phyloP scores from a whole-genome alignment of 2,329 filamentous ascomycete species.

The Trichoderma gracile region DNA sequence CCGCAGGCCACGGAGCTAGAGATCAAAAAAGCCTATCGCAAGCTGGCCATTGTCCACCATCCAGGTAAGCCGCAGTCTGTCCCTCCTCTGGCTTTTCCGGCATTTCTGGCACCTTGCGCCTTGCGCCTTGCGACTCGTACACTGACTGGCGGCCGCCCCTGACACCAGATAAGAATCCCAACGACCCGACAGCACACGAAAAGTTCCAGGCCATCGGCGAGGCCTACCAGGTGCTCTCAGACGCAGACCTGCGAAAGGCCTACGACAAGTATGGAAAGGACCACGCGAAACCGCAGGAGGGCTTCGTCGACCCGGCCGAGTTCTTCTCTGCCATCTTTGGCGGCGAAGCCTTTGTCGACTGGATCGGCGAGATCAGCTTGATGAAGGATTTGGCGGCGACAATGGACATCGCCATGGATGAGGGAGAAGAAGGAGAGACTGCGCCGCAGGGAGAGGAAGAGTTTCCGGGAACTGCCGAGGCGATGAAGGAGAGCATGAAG shows the following conservation, averaged over 20 bases:
- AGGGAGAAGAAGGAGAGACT: constrained; percentile 57
- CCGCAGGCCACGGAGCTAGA: constrained; percentile 85
- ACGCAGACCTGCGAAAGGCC: constrained; percentile 80
- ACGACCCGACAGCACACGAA: constrained; percentile 88
- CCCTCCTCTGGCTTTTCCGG: background rate
- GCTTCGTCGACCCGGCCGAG: constrained; percentile 93
- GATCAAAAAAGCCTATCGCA: constrained; percentile 96
- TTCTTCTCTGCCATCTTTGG: constrained; percentile 99
- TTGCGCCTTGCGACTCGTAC: background rate
- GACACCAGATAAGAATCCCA: constrained; percentile 86
- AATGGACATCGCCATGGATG: constrained; percentile 95
- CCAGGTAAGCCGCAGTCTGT: constrained; percentile 57
- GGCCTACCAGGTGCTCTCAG: constrained; percentile 78
- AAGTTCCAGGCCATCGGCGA: constrained; percentile 88
- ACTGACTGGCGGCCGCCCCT: background rate
- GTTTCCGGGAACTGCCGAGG: constrained; percentile 58
- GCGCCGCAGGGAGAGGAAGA: constrained; percentile 57
- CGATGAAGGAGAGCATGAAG: constrained; percentile 57
- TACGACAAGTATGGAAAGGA: constrained; percentile 99
- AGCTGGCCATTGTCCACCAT: constrained; percentile 90
- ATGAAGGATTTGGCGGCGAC: constrained; percentile 98
- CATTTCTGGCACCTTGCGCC: constrained; percentile 12
- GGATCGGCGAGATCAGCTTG: constrained; percentile 96
- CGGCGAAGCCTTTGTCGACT: constrained; percentile 91
- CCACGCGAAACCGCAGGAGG: constrained; percentile 82